Percentiles rank a stretch among this genome's conserved stretches.
These are phyloP conservation scores for Pachyrhizus erosus DNA, from an alignment of 306 rosid species.

Conservation along the genomic window DNA sequence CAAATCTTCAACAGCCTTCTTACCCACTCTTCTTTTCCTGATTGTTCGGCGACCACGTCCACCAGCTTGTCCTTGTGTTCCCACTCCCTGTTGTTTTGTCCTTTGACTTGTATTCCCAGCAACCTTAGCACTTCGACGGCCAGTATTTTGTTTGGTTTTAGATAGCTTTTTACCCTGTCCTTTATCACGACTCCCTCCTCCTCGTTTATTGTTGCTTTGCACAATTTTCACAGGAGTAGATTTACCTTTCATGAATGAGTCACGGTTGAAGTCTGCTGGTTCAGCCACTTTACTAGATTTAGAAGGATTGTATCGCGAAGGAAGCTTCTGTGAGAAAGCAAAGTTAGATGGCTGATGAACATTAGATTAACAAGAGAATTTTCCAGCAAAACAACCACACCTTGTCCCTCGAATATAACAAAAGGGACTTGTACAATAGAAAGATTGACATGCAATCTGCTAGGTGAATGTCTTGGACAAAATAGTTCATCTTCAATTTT, in stretches of 20 bases:
- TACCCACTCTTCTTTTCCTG: conserved; percentile 74
- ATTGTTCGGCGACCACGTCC: conserved; percentile 88
- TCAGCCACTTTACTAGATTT: conserved; percentile 58
- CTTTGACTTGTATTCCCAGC: conserved; percentile 56
- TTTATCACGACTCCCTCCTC: conserved; percentile 65
- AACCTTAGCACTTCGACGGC: conserved; percentile 49
- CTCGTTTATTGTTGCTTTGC: conserved; percentile 63
- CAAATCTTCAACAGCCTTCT: conserved; percentile 66
- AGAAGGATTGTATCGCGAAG: conserved; percentile 57
- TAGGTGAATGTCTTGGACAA: background rate
- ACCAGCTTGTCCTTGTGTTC: conserved; percentile 65
- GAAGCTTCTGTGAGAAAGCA: conserved; percentile 65
- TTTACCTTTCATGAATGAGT: conserved; percentile 54
- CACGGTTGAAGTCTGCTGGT: conserved; percentile 50
- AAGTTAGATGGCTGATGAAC: conserved; percentile 32
- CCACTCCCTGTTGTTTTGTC: conserved; percentile 58
- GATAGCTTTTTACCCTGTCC: conserved; percentile 65
- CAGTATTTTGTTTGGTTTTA: conserved; percentile 51
- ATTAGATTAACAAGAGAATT: background rate
- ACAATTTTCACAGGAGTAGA: conserved; percentile 52
- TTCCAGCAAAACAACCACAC: conserved; percentile 14
- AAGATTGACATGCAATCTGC: conserved; percentile 23
- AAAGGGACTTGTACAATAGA: background rate
- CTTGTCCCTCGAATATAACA: background rate
- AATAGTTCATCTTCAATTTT: background rate